phyloP scores from a whole-genome alignment of 2,329 filamentous ascomycete species.

The Neonectria coccinea region DNA sequence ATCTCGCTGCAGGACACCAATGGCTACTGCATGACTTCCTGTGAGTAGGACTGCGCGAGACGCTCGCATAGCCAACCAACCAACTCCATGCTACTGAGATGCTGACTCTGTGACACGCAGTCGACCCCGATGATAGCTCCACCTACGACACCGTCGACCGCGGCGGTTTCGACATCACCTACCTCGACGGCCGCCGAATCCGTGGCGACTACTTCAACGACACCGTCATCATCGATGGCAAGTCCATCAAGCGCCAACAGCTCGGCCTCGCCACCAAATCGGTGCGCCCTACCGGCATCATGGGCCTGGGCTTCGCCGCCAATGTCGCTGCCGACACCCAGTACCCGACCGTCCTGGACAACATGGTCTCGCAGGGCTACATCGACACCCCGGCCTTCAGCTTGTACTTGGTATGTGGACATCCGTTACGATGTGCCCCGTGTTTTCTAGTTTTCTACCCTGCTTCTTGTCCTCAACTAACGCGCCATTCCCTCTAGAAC shows the following conservation, averaged over 20 bases:
- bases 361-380: conserved; percentile 70
- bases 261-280: conserved; percentile 65
- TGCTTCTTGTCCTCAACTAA: conserved; percentile 22
- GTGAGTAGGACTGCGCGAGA: conserved; percentile 46
- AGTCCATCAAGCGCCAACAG: conserved; percentile 62
- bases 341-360: conserved; percentile 72
- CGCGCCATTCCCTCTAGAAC: conserved; percentile 53
- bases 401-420: conserved; percentile 65
- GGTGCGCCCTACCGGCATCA: conserved; percentile 64
- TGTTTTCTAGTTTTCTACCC: not conserved
- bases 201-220: conserved; percentile 70
- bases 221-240: conserved; percentile 63
- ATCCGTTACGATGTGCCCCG: not conserved
- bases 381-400: conserved; percentile 76
- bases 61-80: not conserved
- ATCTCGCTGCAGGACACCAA: conserved; percentile 49
- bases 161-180: conserved; percentile 68
- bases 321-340: conserved; percentile 58
- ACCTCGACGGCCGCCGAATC: conserved; percentile 68
- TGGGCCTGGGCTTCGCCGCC: conserved; percentile 68
- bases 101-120: conserved; percentile 33
- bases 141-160: conserved; percentile 59
- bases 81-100: not conserved
- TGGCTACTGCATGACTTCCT: conserved; percentile 51
- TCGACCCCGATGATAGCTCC: conserved; percentile 59